A percentile compares a stretch with the other conserved stretches of the same genome.
These are phyloP conservation scores for Vitis rotundifolia DNA, from an alignment of 164 flowering plant species.

Conservation along the genomic window DNA sequence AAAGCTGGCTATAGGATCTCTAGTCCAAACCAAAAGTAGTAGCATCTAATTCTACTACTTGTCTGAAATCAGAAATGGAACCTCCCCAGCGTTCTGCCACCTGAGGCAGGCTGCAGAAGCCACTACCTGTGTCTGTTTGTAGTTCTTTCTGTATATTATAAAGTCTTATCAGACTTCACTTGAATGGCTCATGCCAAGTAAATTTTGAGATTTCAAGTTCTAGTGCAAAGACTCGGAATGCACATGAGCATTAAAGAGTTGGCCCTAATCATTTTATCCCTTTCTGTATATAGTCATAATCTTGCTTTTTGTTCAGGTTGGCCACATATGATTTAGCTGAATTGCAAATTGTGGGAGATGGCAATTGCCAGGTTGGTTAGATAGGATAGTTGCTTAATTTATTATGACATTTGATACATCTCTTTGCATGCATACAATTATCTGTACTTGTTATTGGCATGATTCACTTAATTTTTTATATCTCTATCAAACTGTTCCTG, in stretches of 20 bases:
- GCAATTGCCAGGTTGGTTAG: conserved; percentile 82
- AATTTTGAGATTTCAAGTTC: neutral
- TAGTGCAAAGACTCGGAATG: neutral
- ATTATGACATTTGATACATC: neutral
- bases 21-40: too few relatives aligned
- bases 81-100: too few relatives aligned
- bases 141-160: too few relatives aligned
- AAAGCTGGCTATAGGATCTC: too few relatives aligned
- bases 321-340: conserved; percentile 79
- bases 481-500: neutral
- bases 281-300: conserved; percentile 9
- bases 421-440: neutral
- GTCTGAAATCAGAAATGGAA: too few relatives aligned
- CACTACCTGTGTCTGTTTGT: too few relatives aligned
- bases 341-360: conserved; percentile 90
- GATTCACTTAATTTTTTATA: neutral
- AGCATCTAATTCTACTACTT: too few relatives aligned
- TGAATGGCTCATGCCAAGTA: neutral
- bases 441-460: neutral
- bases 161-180: neutral
- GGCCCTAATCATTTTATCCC: neutral
- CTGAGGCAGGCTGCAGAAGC: too few relatives aligned
- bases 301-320: conserved; percentile 49
- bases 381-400: neutral
- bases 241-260: neutral